Base-by-base conservation (phyloP, 2,329 filamentous ascomycete species). In the Penicillium sp. region DNA sequence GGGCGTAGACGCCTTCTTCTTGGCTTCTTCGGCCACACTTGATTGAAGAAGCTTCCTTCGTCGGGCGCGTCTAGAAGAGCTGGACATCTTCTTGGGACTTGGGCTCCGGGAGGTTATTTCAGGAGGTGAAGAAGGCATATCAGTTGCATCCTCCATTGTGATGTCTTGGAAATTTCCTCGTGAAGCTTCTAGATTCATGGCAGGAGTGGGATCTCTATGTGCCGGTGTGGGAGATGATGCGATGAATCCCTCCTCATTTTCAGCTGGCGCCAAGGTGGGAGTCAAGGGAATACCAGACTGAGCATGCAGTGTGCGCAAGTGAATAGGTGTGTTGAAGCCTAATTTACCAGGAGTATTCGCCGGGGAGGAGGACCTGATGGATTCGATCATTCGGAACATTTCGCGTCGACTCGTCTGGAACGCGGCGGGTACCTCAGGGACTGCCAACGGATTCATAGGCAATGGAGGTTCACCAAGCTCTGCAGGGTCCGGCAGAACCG, bases 351-450 rank as follows among this genome's bases (percentile, higher is more conserved):
- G 69, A 56, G 74, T 65, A 67, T 73, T 55, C 4, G 63, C 62
- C 5, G 71, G 68, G 2, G 75, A 75, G 13, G 75, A 75, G 14
- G 87, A 88, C 33, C 82, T 82, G 28, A 93, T 81, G 22, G 89
- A 85, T 0, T 89, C 83, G 67, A 93, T 94, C 63, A 94, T 80
- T 0, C 82, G 82, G 5, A 85, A 84, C 26, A 84, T 85, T 64
- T 89, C 87, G 8, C 76, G 76, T 49, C 83, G 83, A 72, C 96
- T 92, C 53, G 88, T 77, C 80, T 0, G 88, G 86, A 13, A 87
- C 86, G 33, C 85, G 83, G 51, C 94, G 89, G 0, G 86, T 79
- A 2, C 84, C 28, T 61, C 84, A 85, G 19, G 33, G 16, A 51
- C 83, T 4, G 40, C 22, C 2, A 85, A 13, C 76, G 75, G 53